These are phyloP conservation scores for Hyphopichia buzzinii DNA, from an alignment of 1,139 yeast species.

Conservation along the genomic window DNA sequence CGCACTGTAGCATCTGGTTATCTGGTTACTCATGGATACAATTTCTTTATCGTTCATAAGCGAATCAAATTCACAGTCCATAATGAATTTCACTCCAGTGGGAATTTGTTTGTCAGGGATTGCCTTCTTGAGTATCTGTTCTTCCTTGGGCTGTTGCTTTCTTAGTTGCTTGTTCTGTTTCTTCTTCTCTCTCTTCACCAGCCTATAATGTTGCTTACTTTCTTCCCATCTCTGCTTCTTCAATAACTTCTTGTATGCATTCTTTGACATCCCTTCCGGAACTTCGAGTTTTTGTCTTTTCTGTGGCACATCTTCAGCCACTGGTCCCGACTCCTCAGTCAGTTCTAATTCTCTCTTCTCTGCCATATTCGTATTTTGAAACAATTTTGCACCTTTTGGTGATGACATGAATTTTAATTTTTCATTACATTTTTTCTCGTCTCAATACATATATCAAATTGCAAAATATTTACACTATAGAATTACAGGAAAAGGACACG, in stretches of 20 bases:
- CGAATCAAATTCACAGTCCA: constrained; percentile 91
- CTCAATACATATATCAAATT: no score
- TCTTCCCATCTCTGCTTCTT: constrained; percentile 63
- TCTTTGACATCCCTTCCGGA: constrained; percentile 85
- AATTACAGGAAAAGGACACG: no score
- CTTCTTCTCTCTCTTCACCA: constrained; percentile 54
- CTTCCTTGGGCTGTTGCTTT: constrained; percentile 20
- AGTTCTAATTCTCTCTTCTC: neutral
- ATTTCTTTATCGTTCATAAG: constrained; percentile 81
- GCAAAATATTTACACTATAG: no score
- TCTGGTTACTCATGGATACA: constrained; percentile 73
- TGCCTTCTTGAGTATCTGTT: constrained; percentile 19
- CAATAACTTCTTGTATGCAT: constrained; percentile 74
- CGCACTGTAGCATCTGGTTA: constrained; percentile 78
- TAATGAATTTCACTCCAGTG: constrained; percentile 53
- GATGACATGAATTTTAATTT: no score
- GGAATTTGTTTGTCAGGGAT: constrained; percentile 40
- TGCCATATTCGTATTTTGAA: no score
- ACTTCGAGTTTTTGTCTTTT: constrained; percentile 24
- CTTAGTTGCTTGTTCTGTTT: constrained; percentile 37
- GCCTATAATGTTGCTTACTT: constrained; percentile 55
- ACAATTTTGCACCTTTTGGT: no score
- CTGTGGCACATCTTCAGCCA: no score
- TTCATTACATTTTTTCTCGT: no score
- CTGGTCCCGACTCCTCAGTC: neutral